A percentile compares a stretch with the other conserved stretches of the same genome.
These are phyloP conservation scores for Moringa oleifera DNA, from an alignment of 345 rosid species.

Conservation along the genomic window DNA sequence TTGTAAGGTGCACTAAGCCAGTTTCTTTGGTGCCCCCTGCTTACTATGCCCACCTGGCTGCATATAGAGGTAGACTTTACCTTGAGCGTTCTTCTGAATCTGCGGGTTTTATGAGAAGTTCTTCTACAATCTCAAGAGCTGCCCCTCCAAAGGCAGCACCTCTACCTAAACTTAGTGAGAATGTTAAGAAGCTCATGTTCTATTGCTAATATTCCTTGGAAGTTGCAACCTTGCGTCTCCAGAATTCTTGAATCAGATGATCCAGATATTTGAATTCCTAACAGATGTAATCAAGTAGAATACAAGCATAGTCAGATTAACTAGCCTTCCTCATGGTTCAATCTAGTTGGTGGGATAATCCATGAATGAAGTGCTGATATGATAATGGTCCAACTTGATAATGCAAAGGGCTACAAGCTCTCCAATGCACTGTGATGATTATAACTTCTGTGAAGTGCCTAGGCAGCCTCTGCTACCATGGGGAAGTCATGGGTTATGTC, in stretches of 20 bases:
- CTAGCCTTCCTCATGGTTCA: not conserved
- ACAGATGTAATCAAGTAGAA: not conserved
- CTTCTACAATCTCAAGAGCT: slow-evolving; percentile 47
- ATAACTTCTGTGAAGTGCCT: too few relatives aligned
- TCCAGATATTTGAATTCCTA: slow-evolving; percentile 1
- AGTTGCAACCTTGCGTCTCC: slow-evolving; percentile 6
- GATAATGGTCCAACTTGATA: not conserved
- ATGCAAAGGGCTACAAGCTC: too few relatives aligned
- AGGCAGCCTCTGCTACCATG: too few relatives aligned
- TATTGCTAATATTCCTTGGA: slow-evolving; percentile 55
- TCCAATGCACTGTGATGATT: too few relatives aligned
- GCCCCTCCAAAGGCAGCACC: slow-evolving; percentile 82
- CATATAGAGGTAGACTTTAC: slow-evolving; percentile 90
- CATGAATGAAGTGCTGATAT: not conserved
- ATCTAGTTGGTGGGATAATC: slow-evolving; percentile 1
- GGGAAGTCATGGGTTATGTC: too few relatives aligned
- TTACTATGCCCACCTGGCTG: slow-evolving; percentile 92
- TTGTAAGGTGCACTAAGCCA: slow-evolving; percentile 93
- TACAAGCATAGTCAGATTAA: not conserved
- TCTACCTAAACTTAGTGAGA: slow-evolving; percentile 74
- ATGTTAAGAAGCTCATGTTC: slow-evolving; percentile 86
- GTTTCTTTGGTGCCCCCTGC: slow-evolving; percentile 90
- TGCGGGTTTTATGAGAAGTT: slow-evolving; percentile 26
- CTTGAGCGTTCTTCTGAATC: slow-evolving; percentile 68
- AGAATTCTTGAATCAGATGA: slow-evolving; percentile 8